Base-by-base conservation (phyloP, 2,329 filamentous ascomycete species). In the Tolypocladium cylindrosporum region DNA sequence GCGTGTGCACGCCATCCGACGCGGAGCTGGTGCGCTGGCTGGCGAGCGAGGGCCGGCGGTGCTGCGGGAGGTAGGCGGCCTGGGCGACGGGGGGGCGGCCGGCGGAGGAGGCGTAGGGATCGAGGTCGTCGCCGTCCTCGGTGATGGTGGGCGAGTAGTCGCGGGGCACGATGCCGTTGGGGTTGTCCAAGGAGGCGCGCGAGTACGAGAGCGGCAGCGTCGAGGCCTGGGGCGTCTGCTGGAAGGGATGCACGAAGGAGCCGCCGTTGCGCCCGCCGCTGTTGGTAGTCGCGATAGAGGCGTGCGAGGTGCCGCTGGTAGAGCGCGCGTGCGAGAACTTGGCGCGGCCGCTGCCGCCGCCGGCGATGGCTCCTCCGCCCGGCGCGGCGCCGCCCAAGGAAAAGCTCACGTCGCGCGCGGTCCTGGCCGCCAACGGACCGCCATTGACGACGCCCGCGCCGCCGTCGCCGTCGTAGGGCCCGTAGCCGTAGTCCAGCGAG, bases 171-270 rank as follows among this genome's bases (percentile, higher is more conserved):
- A 60, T 66, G 34, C 62, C 61, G 36, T 64, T 66, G 55, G 61
- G 62, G 59, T 71, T 77, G 55, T 79, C 79, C 56, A 83, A 73
- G 2, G 79, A 82, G 19, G 77, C 75, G 50, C 80, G 70, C 9
- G 82, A 83, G 67, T 84, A 84, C 31, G 81, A 79, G 60, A 84
- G 65, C 10, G 83, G 82, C 55, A 83, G 82, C 59, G 83, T 85
- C 52, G 81, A 80, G 1, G 82, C 82, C 45, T 81, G 78, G 39
- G 84, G 84, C 10, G 76, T 85, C 71, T 86, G 84, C 67, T 86
- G 82, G 63, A 85, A 86, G 34, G 84, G 84, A 66, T 87, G 84
- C 24, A 86, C 77, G 65, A 87, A 86, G 39, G 75, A 71, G 58
- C 75, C 75, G 58, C 72, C 74, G 58, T 79, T 75, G 56, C 72